Evolutionary conservation across 306 rosid species (phyloP), one percentile per base, ranked within the genome.

Genomic region (Medicago ruthenica): DNA sequence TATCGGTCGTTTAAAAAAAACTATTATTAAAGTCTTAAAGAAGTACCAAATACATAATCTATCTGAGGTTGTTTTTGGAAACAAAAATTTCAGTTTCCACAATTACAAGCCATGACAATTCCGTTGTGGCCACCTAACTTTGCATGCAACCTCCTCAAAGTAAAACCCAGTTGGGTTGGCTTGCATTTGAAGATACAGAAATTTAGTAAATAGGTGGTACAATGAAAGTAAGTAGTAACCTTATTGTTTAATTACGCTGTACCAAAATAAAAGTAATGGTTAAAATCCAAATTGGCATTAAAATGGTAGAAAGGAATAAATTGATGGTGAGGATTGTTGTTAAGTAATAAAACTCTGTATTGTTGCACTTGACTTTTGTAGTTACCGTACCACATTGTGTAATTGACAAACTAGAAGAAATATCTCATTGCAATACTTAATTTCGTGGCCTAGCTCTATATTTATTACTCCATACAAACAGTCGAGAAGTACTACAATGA

Each of bases 141-240:
- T 24, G 69, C 16, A 27, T 27, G 22, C 21, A 64, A 64, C 40
- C 51, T 50, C 73, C n/a, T 50, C 7, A 65, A 4, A 9, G 51
- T 45, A 12, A 13, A 45, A 45, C 13, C n/a, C n/a, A 5, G 36
- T 31, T 54, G 58, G 34, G 34, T 24, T 42, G 27, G 37, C 10
- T 73, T 73, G 59, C 77, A 59, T 42, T 73, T 60, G 44, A 73
- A 58, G 55, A 59, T 54, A 44, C 58, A 18, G 24, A 76, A 67
- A 76, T 47, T 65, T 8, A 15, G 22, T 18, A 31, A 67, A 37
- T 53, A 40, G 59, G 75, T 55, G 51, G n/a, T 55, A 14, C 37
- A 34, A 34, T 34, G 60, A 31, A 57, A 57, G 21, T 34, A 27
- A 27, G 31, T 27, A 27, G 4, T 27, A 54, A 42, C 66, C 15